Conservation (phyloP, 768 basidiomycete species). For the Suillus variegatus region DNA sequence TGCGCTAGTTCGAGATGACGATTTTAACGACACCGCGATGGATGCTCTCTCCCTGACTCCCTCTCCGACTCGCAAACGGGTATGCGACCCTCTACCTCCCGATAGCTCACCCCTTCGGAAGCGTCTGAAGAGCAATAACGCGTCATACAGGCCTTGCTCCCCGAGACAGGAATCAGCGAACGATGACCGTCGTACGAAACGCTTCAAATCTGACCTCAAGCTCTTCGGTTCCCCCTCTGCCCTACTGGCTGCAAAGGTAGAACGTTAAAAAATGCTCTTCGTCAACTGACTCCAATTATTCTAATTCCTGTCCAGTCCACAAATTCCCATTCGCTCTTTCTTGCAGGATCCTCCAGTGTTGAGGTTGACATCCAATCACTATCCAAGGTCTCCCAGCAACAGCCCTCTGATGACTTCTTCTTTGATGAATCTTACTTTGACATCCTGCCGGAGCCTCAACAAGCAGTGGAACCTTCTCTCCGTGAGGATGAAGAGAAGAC, state of each 20-base stretch:
- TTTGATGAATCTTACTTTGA: slow-evolving; percentile 36
- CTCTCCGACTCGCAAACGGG: neutral
- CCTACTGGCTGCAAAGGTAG: slow-evolving; percentile 8
- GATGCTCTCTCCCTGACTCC: neutral
- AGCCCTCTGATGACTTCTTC: slow-evolving; percentile 29
- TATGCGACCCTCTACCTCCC: neutral
- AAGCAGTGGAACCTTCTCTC: neutral
- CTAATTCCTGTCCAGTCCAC: neutral
- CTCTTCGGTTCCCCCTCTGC: slow-evolving; percentile 2
- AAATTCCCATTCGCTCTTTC: slow-evolving; percentile 18
- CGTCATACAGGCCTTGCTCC: neutral
- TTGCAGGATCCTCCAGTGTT: slow-evolving; percentile 13
- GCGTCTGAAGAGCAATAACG: neutral
- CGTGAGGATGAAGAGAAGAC: neutral
- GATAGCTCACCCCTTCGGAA: neutral
- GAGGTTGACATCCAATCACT: slow-evolving; percentile 12
- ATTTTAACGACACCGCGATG: neutral
- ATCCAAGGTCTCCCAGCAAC: neutral
- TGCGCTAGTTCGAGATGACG: slow-evolving; percentile 39
- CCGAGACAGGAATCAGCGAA: neutral
- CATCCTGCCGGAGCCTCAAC: slow-evolving; percentile 20
- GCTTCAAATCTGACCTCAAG: slow-evolving; percentile 2
- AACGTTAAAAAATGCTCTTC: neutral
- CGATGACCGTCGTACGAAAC: slow-evolving; percentile 21
- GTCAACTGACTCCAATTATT: slow-evolving; percentile 1